A percentile compares a stretch with the other conserved stretches of the same genome.
Evolutionary conservation across 2,329 filamentous ascomycete genomes (phyloP).

Genomic region (Colletotrichum nymphaeae): DNA sequence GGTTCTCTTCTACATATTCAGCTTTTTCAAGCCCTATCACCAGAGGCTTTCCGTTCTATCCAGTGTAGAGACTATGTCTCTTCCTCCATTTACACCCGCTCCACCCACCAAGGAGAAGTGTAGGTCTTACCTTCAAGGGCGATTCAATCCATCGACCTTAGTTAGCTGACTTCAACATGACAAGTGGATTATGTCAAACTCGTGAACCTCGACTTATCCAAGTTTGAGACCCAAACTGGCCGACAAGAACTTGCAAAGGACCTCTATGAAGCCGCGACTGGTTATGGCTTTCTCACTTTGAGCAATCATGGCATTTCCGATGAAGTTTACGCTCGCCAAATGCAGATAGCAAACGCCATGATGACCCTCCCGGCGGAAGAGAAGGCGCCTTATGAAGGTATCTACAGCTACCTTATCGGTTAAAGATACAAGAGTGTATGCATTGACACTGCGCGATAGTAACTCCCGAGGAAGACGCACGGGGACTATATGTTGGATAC

Average conservation of each 20-base stretch:
- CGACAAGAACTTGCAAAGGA: conserved; percentile 41
- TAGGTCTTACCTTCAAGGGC: neutral
- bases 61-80: neutral
- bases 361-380: conserved; percentile 42
- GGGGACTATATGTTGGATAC: conserved; percentile 43
- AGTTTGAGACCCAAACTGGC: conserved; percentile 40
- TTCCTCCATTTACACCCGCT: neutral
- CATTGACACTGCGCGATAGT: conserved; percentile 24
- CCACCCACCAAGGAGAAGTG: neutral
- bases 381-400: conserved; percentile 43
- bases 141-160: neutral
- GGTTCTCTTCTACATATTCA: too few relatives aligned
- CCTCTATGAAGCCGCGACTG: conserved; percentile 43
- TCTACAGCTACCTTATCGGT: neutral
- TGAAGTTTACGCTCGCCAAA: conserved; percentile 40
- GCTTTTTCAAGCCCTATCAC: too few relatives aligned
- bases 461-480: conserved; percentile 42
- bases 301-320: conserved; percentile 42
- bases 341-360: conserved; percentile 41
- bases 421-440: too few relatives aligned
- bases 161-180: neutral
- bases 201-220: conserved; percentile 41
- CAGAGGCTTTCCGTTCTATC: too few relatives aligned
- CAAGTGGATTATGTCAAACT: conserved; percentile 42
- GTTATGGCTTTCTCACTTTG: conserved; percentile 42